These are phyloP conservation scores for Kazachstania sp. DNA, from an alignment of 1,139 yeast genomes.

Conservation along the genomic window DNA sequence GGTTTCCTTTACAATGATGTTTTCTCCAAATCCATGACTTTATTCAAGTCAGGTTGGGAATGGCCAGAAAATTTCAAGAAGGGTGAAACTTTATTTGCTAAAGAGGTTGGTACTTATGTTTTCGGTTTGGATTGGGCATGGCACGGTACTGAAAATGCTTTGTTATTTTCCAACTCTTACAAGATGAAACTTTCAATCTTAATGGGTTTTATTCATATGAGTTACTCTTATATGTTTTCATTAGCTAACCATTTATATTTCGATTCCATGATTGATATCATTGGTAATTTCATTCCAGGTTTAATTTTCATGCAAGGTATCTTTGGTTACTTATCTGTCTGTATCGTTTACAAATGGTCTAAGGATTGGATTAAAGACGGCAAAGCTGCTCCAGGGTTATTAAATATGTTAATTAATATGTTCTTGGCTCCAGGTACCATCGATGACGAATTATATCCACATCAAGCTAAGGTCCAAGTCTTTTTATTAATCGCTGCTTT, in stretches of 20 bases:
- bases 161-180: conserved; percentile 85
- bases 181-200: conserved; percentile 92
- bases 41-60: conserved; percentile 83
- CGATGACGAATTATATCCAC: conserved; percentile 74
- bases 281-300: conserved; percentile 93
- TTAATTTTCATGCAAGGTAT: conserved; percentile 90
- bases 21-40: conserved; percentile 80
- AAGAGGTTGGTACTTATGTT: conserved; percentile 59
- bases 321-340: conserved; percentile 78
- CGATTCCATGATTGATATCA: conserved; percentile 69
- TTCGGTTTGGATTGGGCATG: conserved; percentile 90
- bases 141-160: conserved; percentile 94
- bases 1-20: conserved; percentile 90
- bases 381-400: conserved; percentile 81
- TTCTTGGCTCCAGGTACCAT: conserved; percentile 86
- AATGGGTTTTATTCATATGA: conserved; percentile 94
- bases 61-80: conserved; percentile 70
- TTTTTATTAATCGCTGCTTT: conserved; percentile 67
- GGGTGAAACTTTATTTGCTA: conserved; percentile 57
- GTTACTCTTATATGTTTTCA: conserved; percentile 79
- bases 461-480: conserved; percentile 75
- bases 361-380: conserved; percentile 78
- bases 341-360: conserved; percentile 89
- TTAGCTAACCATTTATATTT: conserved; percentile 71
- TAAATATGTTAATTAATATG: conserved; percentile 94